Percentiles rank a stretch among this genome's conserved stretches.
These are phyloP conservation scores for Agrocybe chaxingu DNA, from an alignment of 768 basidiomycete species.

Conservation along the genomic window DNA sequence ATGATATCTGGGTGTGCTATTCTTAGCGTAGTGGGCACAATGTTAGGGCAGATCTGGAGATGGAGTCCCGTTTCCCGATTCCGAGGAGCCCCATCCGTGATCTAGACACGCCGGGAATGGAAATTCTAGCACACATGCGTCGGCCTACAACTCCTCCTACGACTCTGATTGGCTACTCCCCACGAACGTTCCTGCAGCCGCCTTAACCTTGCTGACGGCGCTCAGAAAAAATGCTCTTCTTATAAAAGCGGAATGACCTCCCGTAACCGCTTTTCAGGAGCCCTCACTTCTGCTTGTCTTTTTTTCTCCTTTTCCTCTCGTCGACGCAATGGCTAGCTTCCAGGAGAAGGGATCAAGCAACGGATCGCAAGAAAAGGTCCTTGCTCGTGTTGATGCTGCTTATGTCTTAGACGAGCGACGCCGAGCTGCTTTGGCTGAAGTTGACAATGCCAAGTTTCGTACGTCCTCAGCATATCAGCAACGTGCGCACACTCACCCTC, in stretches of 20 bases:
- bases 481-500: slow-evolving; percentile 3
- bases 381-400: slow-evolving; percentile 22
- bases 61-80: background rate
- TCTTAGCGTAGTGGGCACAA: slow-evolving; percentile 2
- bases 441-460: slow-evolving; percentile 89
- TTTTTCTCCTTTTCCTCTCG: background rate
- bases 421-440: slow-evolving; percentile 76
- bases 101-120: background rate
- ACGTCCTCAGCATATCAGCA: slow-evolving; percentile 20
- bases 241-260: no score
- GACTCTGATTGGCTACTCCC: slow-evolving; percentile 24
- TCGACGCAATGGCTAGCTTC: slow-evolving; percentile 27
- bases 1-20: background rate
- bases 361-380: slow-evolving; percentile 26
- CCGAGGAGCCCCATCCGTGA: background rate
- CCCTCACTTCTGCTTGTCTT: no score
- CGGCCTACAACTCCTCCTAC: background rate
- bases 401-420: slow-evolving; percentile 66
- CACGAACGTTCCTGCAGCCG: slow-evolving; percentile 29
- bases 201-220: no score
- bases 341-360: slow-evolving; percentile 38
- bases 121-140: slow-evolving; percentile 11
- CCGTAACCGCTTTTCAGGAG: no score
- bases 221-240: no score
- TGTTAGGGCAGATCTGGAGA: background rate